These are phyloP conservation scores for Coemansia sp. DNA, from an alignment of 192 early-diverging fungal species.

Conservation along the genomic window DNA sequence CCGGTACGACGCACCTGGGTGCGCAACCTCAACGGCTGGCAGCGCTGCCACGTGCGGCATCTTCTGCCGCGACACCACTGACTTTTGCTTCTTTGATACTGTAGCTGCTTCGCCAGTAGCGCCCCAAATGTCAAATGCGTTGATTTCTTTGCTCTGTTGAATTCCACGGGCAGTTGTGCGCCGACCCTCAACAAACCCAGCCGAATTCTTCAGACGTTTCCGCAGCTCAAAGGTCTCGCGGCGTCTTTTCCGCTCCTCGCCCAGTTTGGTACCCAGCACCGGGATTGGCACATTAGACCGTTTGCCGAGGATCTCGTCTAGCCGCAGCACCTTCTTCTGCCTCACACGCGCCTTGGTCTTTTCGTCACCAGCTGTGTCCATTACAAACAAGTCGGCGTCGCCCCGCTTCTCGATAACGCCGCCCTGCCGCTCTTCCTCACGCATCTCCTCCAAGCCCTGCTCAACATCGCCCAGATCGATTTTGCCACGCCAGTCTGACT, in stretches of 20 bases:
- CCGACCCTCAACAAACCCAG: conserved; percentile 20
- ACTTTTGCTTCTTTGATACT: conserved; percentile 1
- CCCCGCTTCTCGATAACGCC: conserved; percentile 22
- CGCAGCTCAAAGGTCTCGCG: conserved; percentile 22
- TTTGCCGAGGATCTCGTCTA: conserved; percentile 82
- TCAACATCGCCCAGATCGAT: conserved; percentile 83
- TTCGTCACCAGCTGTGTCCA: conserved; percentile 22
- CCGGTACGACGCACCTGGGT: conserved; percentile 90
- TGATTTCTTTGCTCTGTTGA: conserved; percentile 9
- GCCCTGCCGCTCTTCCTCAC: conserved; percentile 69
- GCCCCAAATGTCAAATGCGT: conserved; percentile 43
- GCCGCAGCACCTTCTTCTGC: conserved; percentile 58
- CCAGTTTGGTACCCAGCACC: conserved; percentile 18
- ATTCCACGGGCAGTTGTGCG: conserved; percentile 8
- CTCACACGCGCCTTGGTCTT: conserved; percentile 15
- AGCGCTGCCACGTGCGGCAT: conserved; percentile 32
- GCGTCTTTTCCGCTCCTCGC: conserved; percentile 30
- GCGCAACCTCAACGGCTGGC: conserved; percentile 71
- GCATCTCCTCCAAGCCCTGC: conserved; percentile 63
- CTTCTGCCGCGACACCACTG: conserved; percentile 18
- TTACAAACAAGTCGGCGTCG: conserved; percentile 27
- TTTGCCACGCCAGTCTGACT: conserved; percentile 91
- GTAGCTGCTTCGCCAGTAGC: conserved; percentile 1
- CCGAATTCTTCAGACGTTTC: conserved; percentile 31
- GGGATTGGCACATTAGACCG: conserved; percentile 62